Base-by-base conservation (phyloP, 306 rosid species). In the Sphenostylis stenocarpa region DNA sequence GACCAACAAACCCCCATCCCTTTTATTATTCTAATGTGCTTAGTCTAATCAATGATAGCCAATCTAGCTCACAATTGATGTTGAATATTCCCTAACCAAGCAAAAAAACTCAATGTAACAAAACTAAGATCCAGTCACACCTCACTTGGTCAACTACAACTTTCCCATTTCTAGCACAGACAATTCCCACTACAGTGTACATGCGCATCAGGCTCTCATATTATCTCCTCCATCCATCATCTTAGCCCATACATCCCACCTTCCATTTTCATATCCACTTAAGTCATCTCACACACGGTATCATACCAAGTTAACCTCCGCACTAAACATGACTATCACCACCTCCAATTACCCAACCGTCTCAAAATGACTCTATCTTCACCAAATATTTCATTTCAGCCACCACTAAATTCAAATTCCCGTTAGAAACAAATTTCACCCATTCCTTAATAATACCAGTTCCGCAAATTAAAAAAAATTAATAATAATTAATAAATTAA, bases 281-380 rank as follows among this genome's bases (percentile, higher is more conserved):
- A 12, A 65, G 31, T 38, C 11, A 65, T 39, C 33, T 20, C 10
- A 19, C 33, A 19, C 33, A 17, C 16, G 5, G 12, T 38, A 5
- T 20, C 45, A 62, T 6, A 17, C 33, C 70, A 11, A 11, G 33
- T 20, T 39, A 19, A 19, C 33, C 23, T 65, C 26, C 6, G 10
- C 49, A 65, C 33, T 9, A 36, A 17, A 19, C 9, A 14, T 11
- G 1, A 31, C 71, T 31, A 29, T 24, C 44, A 45, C 58, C 19
- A 48, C 28, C 56, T 31, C 61, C 41, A 13, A 26, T 43, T 48
- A 53, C 41, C 34, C 31, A 72, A 38, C 75, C 13, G 14, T 65
- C 68, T 63, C 20, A 64, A 7, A n/a, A 53, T 3, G 21, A 51
- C 23, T 23, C 81, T 29, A 62, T 26, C 67, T 69, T 75, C 81